Percentiles rank a stretch among this genome's conserved stretches.
These are phyloP conservation scores for Colletotrichum brevisporum DNA, from an alignment of 2,329 filamentous ascomycete species.

Conservation along the genomic window DNA sequence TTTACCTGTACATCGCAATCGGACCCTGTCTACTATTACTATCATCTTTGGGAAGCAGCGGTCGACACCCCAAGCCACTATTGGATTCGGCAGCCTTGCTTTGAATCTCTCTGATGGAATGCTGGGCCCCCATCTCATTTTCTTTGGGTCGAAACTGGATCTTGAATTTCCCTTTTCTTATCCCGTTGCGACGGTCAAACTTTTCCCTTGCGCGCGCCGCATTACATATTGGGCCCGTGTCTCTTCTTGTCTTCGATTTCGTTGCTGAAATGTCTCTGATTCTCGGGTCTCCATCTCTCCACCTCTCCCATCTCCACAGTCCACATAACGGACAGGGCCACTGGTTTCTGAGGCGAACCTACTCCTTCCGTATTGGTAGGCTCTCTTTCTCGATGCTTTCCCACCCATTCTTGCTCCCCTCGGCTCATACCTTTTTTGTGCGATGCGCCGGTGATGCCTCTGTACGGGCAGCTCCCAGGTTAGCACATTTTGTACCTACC, in stretches of 20 bases:
- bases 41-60: slow-evolving; percentile 13
- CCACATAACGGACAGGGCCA: too few relatives aligned
- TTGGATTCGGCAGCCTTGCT: slow-evolving; percentile 7
- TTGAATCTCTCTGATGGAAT: background rate
- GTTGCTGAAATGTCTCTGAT: too few relatives aligned
- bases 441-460: too few relatives aligned
- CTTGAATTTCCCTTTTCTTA: slow-evolving; percentile 1
- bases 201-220: background rate
- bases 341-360: too few relatives aligned
- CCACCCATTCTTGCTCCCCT: too few relatives aligned
- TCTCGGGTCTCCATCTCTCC: too few relatives aligned
- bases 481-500: too few relatives aligned
- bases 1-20: slow-evolving; percentile 14
- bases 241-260: background rate
- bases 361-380: too few relatives aligned
- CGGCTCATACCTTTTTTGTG: too few relatives aligned
- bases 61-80: slow-evolving; percentile 15
- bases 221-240: background rate
- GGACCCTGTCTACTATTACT: slow-evolving; percentile 3
- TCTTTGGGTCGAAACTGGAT: background rate
- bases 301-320: too few relatives aligned
- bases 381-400: too few relatives aligned
- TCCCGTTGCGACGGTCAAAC: background rate
- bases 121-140: background rate
- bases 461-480: too few relatives aligned